A percentile compares a stretch with the other conserved stretches of the same genome.
phyloP scores from a whole-genome alignment of 805 yeast genomes.

The Teunomyces barrocoloradensis region DNA sequence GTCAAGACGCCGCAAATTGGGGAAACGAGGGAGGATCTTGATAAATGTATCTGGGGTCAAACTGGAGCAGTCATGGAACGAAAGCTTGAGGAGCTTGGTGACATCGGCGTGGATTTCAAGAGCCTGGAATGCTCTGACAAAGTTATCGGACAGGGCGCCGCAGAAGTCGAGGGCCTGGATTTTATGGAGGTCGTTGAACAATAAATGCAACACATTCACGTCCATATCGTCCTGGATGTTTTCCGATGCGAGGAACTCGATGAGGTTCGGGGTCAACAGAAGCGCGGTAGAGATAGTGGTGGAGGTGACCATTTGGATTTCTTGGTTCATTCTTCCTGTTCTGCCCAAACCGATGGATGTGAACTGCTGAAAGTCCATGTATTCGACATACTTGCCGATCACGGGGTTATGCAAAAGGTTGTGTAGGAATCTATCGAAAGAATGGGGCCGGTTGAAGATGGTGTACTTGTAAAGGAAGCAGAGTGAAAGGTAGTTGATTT shows the following conservation, averaged over 20 bases:
- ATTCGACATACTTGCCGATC: slow-evolving; percentile 62
- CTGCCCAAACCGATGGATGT: slow-evolving; percentile 89
- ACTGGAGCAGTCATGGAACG: slow-evolving; percentile 87
- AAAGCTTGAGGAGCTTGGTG: slow-evolving; percentile 42
- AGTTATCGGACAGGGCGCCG: slow-evolving; percentile 71
- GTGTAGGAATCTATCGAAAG: slow-evolving; percentile 68
- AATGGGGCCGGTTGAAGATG: slow-evolving; percentile 73
- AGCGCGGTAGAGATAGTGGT: slow-evolving; percentile 66
- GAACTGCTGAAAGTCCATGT: slow-evolving; percentile 83
- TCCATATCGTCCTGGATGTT: slow-evolving; percentile 82
- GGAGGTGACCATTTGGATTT: slow-evolving; percentile 85
- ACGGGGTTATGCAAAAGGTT: slow-evolving; percentile 46
- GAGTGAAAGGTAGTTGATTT: slow-evolving; percentile 55
- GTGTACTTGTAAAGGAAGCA: slow-evolving; percentile 65
- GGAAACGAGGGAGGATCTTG: slow-evolving; percentile 55
- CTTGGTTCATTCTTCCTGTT: slow-evolving; percentile 85
- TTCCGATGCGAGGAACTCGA: slow-evolving; percentile 81
- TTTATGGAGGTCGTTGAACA: slow-evolving; percentile 53
- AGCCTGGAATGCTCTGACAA: slow-evolving; percentile 56
- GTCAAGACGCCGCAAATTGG: slow-evolving; percentile 64
- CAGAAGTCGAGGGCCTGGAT: slow-evolving; percentile 81
- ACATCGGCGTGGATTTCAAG: slow-evolving; percentile 26
- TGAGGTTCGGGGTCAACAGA: slow-evolving; percentile 58
- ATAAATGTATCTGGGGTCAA: slow-evolving; percentile 56
- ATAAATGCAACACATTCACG: slow-evolving; percentile 47